These are phyloP conservation scores for Ophiocordyceps camponoti-saundersi DNA, from an alignment of 2,329 filamentous ascomycete species.

Conservation along the genomic window DNA sequence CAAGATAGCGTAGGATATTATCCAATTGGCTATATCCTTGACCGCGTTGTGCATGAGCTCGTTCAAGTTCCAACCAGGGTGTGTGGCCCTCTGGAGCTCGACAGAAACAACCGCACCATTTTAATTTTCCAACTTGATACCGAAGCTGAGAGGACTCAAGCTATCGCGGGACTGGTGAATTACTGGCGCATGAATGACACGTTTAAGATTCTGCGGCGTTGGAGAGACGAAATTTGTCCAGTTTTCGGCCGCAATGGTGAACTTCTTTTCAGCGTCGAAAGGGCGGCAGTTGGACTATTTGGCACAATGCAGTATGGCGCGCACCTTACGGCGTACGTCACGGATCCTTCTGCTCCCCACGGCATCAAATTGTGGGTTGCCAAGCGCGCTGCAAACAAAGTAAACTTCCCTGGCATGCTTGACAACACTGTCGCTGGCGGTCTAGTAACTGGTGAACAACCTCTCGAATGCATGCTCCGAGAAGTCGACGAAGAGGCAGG, in stretches of 20 bases:
- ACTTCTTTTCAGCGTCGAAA: slow-evolving; percentile 58
- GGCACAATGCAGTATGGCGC: slow-evolving; percentile 66
- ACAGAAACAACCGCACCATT: slow-evolving; percentile 43
- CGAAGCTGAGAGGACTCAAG: slow-evolving; percentile 43
- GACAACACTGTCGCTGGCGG: slow-evolving; percentile 84
- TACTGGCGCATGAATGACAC: slow-evolving; percentile 53
- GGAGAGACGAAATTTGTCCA: slow-evolving; percentile 68
- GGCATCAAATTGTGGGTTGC: slow-evolving; percentile 76
- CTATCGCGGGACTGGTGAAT: slow-evolving; percentile 36
- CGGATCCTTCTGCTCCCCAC: slow-evolving; percentile 17
- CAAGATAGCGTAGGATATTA: slow-evolving; percentile 44
- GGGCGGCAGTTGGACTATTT: slow-evolving; percentile 56
- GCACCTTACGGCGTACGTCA: slow-evolving; percentile 62
- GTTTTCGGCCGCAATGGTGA: slow-evolving; percentile 50
- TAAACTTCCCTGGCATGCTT: slow-evolving; percentile 80
- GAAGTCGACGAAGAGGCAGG: slow-evolving; percentile 85
- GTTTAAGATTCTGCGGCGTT: slow-evolving; percentile 61
- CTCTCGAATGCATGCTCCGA: slow-evolving; percentile 66
- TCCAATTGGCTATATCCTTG: slow-evolving; percentile 45
- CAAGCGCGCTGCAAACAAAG: slow-evolving; percentile 56
- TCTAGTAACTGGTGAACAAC: slow-evolving; percentile 62
- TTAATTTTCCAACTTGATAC: slow-evolving; percentile 42
- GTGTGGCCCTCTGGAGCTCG: slow-evolving; percentile 42
- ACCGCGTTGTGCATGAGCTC: slow-evolving; percentile 31
- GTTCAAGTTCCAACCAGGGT: slow-evolving; percentile 27